phyloP scores from a whole-genome alignment of 1,284 basidiomycete genomes.

The Malassezia sympodialis region DNA sequence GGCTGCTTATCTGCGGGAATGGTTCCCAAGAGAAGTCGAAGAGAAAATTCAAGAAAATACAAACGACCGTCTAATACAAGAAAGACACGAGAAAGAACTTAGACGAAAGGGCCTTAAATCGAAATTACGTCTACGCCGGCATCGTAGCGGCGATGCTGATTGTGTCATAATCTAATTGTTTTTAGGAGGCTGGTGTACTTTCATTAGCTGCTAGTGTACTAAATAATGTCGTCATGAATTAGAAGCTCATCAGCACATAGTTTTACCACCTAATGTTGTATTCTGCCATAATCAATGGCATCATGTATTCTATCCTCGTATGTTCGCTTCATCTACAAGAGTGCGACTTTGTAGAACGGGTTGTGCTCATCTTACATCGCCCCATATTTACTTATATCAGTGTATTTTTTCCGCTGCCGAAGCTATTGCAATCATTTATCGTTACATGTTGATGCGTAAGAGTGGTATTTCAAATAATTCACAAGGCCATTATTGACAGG shows the following conservation, averaged over 20 bases:
- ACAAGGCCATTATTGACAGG: neutral
- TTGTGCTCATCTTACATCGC: too few species aligned
- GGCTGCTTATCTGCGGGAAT: conserved; percentile 75
- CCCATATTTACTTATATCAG: too few species aligned
- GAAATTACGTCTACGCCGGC: neutral
- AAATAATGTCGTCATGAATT: too few species aligned
- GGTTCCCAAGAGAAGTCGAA: conserved; percentile 78
- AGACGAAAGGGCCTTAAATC: conserved; percentile 2
- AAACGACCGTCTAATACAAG: conserved; percentile 63
- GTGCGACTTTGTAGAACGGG: too few species aligned
- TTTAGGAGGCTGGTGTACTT: neutral
- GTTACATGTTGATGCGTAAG: neutral
- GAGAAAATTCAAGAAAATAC: conserved; percentile 69
- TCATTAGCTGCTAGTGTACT: neutral
- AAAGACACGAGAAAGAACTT: conserved; percentile 53
- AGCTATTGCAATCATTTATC: neutral
- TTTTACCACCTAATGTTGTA: too few species aligned
- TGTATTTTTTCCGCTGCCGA: neutral
- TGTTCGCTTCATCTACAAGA: too few species aligned
- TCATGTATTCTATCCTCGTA: too few species aligned
- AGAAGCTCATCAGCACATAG: too few species aligned
- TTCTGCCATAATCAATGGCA: too few species aligned
- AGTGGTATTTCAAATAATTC: neutral
- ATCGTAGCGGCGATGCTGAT: neutral
- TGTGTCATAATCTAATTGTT: conserved; percentile 5